phyloP scores from a whole-genome alignment of 345 rosid species.

The Brassica cretica region DNA sequence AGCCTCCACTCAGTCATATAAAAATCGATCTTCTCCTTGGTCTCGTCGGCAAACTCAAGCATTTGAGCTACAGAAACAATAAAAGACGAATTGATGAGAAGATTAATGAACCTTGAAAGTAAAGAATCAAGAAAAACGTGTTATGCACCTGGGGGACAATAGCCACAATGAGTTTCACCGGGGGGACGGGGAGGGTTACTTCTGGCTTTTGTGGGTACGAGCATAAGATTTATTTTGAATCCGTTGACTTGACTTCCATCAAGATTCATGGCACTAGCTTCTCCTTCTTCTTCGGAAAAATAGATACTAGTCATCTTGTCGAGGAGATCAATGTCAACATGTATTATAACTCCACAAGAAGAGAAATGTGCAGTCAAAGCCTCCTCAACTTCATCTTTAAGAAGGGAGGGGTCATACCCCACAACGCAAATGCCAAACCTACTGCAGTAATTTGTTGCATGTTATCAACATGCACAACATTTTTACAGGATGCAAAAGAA shows the following conservation, averaged over 20 bases:
- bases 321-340: not conserved
- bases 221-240: not conserved
- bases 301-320: not conserved
- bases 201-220: not conserved
- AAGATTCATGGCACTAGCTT: not conserved
- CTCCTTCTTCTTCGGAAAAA: not conserved
- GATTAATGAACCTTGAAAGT: not conserved
- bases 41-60: not conserved
- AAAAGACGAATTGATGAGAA: not conserved
- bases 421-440: not conserved
- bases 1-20: not conserved
- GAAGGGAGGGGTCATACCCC: not conserved
- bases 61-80: not conserved
- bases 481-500: not conserved
- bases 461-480: not conserved
- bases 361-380: not conserved
- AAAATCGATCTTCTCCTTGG: not conserved
- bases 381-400: not conserved
- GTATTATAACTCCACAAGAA: not conserved
- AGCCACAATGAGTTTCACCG: not conserved
- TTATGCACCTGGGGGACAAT: not conserved
- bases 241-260: not conserved
- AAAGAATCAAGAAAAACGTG: not conserved
- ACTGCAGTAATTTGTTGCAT: not conserved
- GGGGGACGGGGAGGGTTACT: not conserved